A percentile compares a stretch with the other conserved stretches of the same genome.
Evolutionary conservation across 345 rosid species (phyloP).

Genomic region (Sisymbrium altissimum): DNA sequence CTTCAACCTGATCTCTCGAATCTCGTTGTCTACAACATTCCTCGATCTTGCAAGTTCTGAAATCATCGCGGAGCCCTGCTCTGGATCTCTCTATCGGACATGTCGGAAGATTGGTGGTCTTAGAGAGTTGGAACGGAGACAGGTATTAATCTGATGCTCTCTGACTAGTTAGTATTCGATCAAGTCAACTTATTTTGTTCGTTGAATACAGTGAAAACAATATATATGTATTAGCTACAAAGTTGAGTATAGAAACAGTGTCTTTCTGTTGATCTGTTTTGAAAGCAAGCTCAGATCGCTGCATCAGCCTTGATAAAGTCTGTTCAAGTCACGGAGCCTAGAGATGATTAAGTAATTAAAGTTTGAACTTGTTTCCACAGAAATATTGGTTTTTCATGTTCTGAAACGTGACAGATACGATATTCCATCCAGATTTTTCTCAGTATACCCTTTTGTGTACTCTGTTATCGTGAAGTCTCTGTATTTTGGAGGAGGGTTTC

Average conservation of each 20-base stretch:
- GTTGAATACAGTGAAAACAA: neutral
- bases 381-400: neutral
- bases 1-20: neutral
- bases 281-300: neutral
- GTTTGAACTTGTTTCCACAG: neutral
- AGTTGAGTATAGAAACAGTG: neutral
- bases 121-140: no score
- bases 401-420: conserved; percentile 25
- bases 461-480: conserved; percentile 24
- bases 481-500: conserved; percentile 39
- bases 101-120: no score
- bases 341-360: neutral
- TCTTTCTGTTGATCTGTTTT: neutral
- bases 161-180: no score
- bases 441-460: conserved; percentile 17
- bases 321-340: neutral
- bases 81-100: neutral
- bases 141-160: no score
- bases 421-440: conserved; percentile 36
- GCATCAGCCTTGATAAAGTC: neutral
- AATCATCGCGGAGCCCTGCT: neutral
- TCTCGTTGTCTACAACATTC: neutral
- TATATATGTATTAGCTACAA: neutral
- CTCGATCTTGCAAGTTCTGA: neutral
- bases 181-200: neutral